Conservation (phyloP, 345 rosid genomes). For the Sisymbrium irio region DNA sequence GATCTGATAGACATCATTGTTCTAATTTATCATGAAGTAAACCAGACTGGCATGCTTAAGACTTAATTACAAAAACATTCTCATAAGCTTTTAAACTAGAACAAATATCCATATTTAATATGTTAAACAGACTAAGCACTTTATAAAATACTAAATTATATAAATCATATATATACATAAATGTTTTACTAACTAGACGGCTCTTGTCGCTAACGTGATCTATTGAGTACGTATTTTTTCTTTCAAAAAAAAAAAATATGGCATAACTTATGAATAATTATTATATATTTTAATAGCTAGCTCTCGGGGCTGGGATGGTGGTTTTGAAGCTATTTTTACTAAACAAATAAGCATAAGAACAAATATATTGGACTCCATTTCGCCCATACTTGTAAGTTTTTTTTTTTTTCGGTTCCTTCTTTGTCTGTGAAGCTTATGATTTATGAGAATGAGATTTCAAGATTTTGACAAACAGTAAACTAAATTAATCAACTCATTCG, state of each 20-base stretch:
- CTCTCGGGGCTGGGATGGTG: background rate
- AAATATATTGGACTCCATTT: background rate
- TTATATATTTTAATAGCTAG: background rate
- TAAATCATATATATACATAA: background rate
- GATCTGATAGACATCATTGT: too few relatives aligned
- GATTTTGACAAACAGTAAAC: slow-evolving; percentile 1
- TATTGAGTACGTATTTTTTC: too few relatives aligned
- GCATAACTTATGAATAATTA: background rate
- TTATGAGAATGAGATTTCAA: background rate
- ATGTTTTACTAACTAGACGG: background rate
- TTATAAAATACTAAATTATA: background rate
- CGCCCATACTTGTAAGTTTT: background rate
- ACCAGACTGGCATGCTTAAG: background rate
- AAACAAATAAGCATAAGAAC: background rate
- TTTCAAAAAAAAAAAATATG: background rate
- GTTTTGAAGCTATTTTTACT: background rate
- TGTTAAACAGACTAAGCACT: background rate
- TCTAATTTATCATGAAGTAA: background rate
- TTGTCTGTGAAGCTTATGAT: background rate
- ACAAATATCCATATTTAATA: background rate
- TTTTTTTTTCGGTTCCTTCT: background rate
- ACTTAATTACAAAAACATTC: background rate
- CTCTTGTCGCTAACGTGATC: background rate
- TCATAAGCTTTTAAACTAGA: background rate
- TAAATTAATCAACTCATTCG: background rate